phyloP scores from a whole-genome alignment of 768 basidiomycete species.

The Mycena pura region DNA sequence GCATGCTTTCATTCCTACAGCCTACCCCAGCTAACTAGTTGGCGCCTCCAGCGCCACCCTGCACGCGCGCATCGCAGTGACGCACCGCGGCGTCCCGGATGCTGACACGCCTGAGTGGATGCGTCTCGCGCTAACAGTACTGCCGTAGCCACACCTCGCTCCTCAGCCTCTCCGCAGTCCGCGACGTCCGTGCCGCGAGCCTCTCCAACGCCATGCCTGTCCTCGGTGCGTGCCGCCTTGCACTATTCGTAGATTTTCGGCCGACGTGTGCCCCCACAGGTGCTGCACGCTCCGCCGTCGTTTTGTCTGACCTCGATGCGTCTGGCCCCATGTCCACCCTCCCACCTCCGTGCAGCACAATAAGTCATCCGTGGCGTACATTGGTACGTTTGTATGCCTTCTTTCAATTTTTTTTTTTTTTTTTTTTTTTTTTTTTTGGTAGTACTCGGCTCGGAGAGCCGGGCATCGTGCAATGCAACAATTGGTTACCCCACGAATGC shows the following conservation, averaged over 20 bases:
- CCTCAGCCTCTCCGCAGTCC: slow-evolving; percentile 7
- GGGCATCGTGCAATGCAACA: too few relatives aligned
- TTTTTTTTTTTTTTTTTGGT: too few relatives aligned
- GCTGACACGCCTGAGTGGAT: slow-evolving; percentile 7
- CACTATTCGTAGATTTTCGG: not conserved
- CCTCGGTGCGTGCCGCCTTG: slow-evolving; percentile 4
- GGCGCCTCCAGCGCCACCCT: not conserved
- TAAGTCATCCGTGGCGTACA: too few relatives aligned
- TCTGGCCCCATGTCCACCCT: slow-evolving; percentile 5
- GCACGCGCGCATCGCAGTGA: slow-evolving; percentile 2
- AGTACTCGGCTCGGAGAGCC: too few relatives aligned
- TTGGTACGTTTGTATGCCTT: too few relatives aligned
- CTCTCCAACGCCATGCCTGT: slow-evolving; percentile 7
- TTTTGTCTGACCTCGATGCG: slow-evolving; percentile 13
- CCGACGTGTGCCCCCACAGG: not conserved
- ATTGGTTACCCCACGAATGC: too few relatives aligned
- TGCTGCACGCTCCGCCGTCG: slow-evolving; percentile 5
- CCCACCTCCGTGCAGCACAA: too few relatives aligned
- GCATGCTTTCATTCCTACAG: not conserved
- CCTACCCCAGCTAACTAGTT: too few relatives aligned
- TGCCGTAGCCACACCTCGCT: slow-evolving; percentile 5
- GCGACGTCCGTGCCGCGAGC: slow-evolving; percentile 24
- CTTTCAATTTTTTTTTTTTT: too few relatives aligned
- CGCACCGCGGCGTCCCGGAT: slow-evolving; percentile 7
- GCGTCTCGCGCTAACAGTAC: not conserved